Base-by-base conservation (phyloP, 2,329 filamentous ascomycete species). In the Sarocladium kiliense region DNA sequence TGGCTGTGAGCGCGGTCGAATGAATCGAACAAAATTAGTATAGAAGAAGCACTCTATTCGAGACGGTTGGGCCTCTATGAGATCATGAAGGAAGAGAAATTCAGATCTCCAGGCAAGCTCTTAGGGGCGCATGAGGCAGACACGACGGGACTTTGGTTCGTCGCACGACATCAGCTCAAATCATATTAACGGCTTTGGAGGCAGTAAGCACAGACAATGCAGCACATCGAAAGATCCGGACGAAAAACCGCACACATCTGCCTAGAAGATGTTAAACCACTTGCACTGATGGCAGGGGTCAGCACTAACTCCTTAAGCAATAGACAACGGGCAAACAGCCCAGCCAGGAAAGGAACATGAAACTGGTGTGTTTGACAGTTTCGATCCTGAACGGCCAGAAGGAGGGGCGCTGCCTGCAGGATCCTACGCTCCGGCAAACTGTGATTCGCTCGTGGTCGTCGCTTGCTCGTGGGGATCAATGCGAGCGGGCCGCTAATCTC, bases 381-480 rank as follows among this genome's bases (percentile, higher is more conserved):
- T 51, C 27, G n/a, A 51, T 18, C 27, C 27, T 4, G 18, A 36
- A 34, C n/a, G 4, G 12, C 4, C 10, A 21, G n/a, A 5, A 12
- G 30, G 18, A 27, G 47, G 47, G 3, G n/a, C 12, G 16, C 16
- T 16, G 36, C 3, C 47, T 51, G 47, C 47, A 51, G 5, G 27
- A 51, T 32, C 26, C 47, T 4, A 23, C 19, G n/a, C n/a, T 14
- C 14, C 21, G 47, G 18, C 6, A 9, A 19, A 7, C n/a, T 51
- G 47, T 51, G 47, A 51, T 51, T 51, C 47, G 47, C 47, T 51
- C 27, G 30, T 51, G 47, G 47, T 27, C 47, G 47, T 51, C 27
- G 47, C 36, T 51, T 51, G 27, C 47, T 51, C 47, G 27, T 51
- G 47, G 47, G 21, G 47, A 34, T 51, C 47, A 51, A 51, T 51